Evolutionary conservation across 2,329 filamentous ascomycete genomes (phyloP), one percentile per base, ranked within the genome.

Genomic region (Coniosporium tulheliwenetii): DNA sequence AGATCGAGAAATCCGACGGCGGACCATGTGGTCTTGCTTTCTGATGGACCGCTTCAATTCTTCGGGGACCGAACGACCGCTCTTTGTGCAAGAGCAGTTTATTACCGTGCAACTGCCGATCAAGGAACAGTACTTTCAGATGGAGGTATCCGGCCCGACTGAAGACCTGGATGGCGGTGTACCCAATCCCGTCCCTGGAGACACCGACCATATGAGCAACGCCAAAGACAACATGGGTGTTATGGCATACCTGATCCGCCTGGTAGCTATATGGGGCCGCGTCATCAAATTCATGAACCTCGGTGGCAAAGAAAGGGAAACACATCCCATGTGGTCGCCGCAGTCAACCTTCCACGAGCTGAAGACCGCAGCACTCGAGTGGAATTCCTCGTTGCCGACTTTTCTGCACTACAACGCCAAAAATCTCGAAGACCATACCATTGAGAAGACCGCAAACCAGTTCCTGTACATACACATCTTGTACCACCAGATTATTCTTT

Each of bases 11-110:
- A 95, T 96, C 41, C 75, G 91, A 44, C 70, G 91, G 49, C 75
- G 91, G 42, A 91, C 86, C 2, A 96, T 98, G 89, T 98, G 91
- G 91, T 84, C 87, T 10, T 96, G 89, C 56, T 94, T 94, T 53
- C 61, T 95, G 42, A 95, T 96, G 87, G 91, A 98, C 57, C 78
- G 89, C 0, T 95, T 95, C 66, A 95, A 93, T 60, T 95, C 89
- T 0, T 95, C 87, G 1, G 89, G 91, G 2, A 93, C 85, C 2
- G 87, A 95, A 52, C 74, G 89, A 32, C 91, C 91, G 14, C 84
- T 85, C 40, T 94, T 95, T 50, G 81, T 94, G 41, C 81, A 84
- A 48, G 86, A 95, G 57, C 84, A 91, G 48, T 85, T 84, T 41
- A 73, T 96, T 45, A 80, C 85, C 49, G 85, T 95, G 12, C 89